Evolutionary conservation across 768 basidiomycete species (phyloP).

Genomic region (Lactarius evosmus): DNA sequence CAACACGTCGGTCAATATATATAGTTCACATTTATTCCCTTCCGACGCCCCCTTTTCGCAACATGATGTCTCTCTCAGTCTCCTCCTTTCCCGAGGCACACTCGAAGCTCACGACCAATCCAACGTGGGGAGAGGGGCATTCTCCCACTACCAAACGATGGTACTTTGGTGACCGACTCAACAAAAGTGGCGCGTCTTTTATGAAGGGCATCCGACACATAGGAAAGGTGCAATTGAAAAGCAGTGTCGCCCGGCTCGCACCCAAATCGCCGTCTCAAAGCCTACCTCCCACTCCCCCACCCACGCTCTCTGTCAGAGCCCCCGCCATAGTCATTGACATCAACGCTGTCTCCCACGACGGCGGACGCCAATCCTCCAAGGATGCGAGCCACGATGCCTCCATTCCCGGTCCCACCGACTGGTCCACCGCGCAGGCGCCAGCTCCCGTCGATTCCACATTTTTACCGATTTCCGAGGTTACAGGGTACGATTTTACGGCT

Average conservation of each 20-base stretch:
- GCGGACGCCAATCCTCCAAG: not conserved
- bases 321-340: slow-evolving; percentile 5
- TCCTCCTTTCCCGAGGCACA: slow-evolving; percentile 26
- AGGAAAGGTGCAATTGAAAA: slow-evolving; percentile 1
- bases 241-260: not conserved
- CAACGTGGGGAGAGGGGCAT: not conserved
- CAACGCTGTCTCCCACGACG: not conserved
- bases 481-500: not conserved
- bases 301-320: not conserved
- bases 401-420: not conserved
- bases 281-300: not conserved
- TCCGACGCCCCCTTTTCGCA: not conserved
- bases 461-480: slow-evolving; percentile 1
- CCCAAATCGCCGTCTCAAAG: not conserved
- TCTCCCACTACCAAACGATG: not conserved
- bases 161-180: slow-evolving; percentile 14
- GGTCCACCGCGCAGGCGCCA: not conserved
- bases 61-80: slow-evolving; percentile 25
- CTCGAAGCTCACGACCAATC: not conserved
- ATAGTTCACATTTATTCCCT: not conserved
- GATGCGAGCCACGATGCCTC: not conserved
- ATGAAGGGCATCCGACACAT: slow-evolving; percentile 8
- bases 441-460: not conserved
- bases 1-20: not conserved
- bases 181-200: not conserved